Evolutionary conservation across 345 rosid genomes (phyloP), one percentile per base, ranked within the genome.

Genomic region (Heritiera fomes): DNA sequence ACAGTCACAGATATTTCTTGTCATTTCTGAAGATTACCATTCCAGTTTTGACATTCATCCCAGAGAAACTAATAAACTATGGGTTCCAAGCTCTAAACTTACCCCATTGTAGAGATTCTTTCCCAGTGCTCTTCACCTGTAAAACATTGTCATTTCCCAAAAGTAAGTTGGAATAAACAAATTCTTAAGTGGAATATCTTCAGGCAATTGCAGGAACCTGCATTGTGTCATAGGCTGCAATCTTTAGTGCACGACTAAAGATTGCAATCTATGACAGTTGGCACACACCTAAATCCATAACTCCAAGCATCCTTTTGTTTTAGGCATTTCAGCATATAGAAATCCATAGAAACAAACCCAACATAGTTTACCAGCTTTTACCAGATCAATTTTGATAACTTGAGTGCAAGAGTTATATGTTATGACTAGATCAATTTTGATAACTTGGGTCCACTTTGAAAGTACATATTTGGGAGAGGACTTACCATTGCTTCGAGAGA

Each of bases 51-150:
- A 30, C 11, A 58, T 58, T 58, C 11, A 52, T 14, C 18, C 65
- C 28, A 61, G 40, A 13, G 68, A 14, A 45, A 60, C 55, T 18
- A 8, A 46, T 10, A 20, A 28, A 17, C 8, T 10, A n/a, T 13
- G n/a, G 14, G 13, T 23, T 11, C 46, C 8, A 38, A 18, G 43
- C 38, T 0, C n/a, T 23, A 52, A 23, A 81, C 93, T 84, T 78
- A 91, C 99, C 98, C 98, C 99, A 96, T 8, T 90, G 97, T 20
- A 94, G 79, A 40, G 99, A 91, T 75, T 96, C 98, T 75, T 92
- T 92, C 38, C 98, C 98, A 0, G 94, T 89, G 82, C 83, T 89
- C 91, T 89, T 96, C 86, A 95, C 97, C 98, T 95, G 80, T 1
- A 76, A 45, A 82, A 78, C 20, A 80, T 41, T 1, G 38, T 34